These are phyloP conservation scores for Theobroma cacao DNA, from an alignment of 345 rosid species.

Conservation along the genomic window DNA sequence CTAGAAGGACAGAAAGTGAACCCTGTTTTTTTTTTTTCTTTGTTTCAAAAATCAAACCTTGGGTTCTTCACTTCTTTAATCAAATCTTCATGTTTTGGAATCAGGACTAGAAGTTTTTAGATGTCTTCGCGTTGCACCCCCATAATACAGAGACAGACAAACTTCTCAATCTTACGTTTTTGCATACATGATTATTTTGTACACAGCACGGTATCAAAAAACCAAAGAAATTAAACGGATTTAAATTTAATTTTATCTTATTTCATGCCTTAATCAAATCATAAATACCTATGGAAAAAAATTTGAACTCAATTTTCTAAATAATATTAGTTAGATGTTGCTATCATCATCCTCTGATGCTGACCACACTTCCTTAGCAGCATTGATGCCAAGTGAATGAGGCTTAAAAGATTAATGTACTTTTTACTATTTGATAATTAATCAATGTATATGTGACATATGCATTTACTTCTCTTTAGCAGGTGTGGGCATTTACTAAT, in stretches of 20 bases:
- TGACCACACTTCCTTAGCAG: background rate
- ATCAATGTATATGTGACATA: no score
- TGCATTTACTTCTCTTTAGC: no score
- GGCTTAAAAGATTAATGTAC: no score
- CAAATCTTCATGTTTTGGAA: background rate
- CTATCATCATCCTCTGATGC: background rate
- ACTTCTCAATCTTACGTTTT: background rate
- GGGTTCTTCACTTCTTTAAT: background rate
- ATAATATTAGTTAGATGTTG: background rate
- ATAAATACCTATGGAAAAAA: no score
- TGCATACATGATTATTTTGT: no score
- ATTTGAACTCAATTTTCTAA: no score
- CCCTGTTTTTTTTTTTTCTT: background rate
- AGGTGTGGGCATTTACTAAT: background rate
- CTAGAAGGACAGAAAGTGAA: background rate
- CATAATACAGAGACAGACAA: background rate
- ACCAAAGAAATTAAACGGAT: no score
- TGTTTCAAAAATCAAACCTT: background rate
- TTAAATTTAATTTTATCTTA: no score
- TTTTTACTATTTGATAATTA: no score
- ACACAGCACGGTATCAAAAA: no score
- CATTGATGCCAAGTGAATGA: no score
- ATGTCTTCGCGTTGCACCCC: background rate
- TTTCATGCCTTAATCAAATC: no score
- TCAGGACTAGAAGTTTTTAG: background rate